Evolutionary conservation across 805 yeast species (phyloP).

Genomic region (Ogataea pini): DNA sequence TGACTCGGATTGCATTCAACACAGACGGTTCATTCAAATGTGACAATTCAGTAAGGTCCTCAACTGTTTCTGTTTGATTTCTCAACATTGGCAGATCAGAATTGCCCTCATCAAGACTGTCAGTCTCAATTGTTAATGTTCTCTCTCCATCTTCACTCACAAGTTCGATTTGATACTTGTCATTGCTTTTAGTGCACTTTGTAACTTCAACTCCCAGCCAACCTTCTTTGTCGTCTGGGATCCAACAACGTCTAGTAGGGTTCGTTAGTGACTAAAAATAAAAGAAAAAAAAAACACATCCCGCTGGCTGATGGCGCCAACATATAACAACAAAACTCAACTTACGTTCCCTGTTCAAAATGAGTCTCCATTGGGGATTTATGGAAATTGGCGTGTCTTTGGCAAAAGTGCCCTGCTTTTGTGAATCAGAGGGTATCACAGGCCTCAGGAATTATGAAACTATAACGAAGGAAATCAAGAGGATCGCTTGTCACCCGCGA

Average conservation of each 20-base stretch:
- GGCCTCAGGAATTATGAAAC: conserved; percentile 2
- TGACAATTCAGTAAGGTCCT: conserved; percentile 89
- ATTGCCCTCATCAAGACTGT: conserved; percentile 50
- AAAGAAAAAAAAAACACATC: neutral
- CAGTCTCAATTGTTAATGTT: conserved; percentile 50
- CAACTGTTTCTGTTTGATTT: conserved; percentile 92
- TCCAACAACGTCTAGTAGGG: conserved; percentile 68
- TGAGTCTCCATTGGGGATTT: conserved; percentile 25
- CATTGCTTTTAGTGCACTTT: conserved; percentile 41
- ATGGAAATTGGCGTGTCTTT: neutral
- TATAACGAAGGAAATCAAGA: neutral
- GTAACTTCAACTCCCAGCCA: conserved; percentile 73
- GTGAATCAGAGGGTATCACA: neutral
- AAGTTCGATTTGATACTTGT: conserved; percentile 51
- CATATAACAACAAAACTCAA: conserved; percentile 11
- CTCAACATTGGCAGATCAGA: conserved; percentile 73
- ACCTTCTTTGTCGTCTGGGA: conserved; percentile 69
- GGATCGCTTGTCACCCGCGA: neutral
- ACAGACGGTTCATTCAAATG: conserved; percentile 96
- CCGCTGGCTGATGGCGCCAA: neutral
- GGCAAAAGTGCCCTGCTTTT: neutral
- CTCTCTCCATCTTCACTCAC: conserved; percentile 51
- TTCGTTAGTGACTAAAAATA: conserved; percentile 9
- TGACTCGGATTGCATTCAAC: conserved; percentile 84
- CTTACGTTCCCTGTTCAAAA: conserved; percentile 56